phyloP scores from a whole-genome alignment of 2,329 filamentous ascomycete genomes.

The Pseudonectria foliicola region DNA sequence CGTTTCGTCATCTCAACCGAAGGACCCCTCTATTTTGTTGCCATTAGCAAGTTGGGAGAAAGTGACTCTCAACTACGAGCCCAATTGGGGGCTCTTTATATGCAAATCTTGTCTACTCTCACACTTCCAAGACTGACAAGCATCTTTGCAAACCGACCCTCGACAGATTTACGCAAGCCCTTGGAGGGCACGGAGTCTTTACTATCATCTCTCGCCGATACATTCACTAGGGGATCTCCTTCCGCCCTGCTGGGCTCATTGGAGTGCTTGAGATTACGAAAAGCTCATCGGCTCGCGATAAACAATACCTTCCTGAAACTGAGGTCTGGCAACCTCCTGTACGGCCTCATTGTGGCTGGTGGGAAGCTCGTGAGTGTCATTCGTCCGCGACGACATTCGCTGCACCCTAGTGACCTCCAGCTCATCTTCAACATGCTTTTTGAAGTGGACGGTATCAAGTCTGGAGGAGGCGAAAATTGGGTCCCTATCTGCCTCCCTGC shows the following conservation, averaged over 20 bases:
- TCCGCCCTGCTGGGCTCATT: constrained; percentile 82
- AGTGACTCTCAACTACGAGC: constrained; percentile 80
- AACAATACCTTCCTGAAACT: constrained; percentile 81
- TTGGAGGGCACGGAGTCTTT: constrained; percentile 87
- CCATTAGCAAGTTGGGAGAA: constrained; percentile 86
- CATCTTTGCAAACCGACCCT: constrained; percentile 84
- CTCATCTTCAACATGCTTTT: constrained; percentile 99
- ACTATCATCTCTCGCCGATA: constrained; percentile 86
- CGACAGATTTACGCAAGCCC: constrained; percentile 85
- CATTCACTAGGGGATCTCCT: constrained; percentile 86
- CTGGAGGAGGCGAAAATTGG: constrained; percentile 91
- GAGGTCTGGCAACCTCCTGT: constrained; percentile 71
- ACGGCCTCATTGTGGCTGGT: constrained; percentile 87
- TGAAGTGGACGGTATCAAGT: constrained; percentile 84
- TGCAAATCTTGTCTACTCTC: constrained; percentile 94
- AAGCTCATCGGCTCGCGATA: constrained; percentile 76
- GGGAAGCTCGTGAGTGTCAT: constrained; percentile 92
- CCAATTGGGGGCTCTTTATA: constrained; percentile 91
- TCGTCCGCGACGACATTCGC: constrained; percentile 84
- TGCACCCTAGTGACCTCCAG: constrained; percentile 92
- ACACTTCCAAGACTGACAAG: constrained; percentile 80
- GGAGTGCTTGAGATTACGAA: constrained; percentile 88
- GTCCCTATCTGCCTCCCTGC: constrained; percentile 91
- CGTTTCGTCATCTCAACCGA: constrained; percentile 81
- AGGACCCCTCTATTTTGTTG: constrained; percentile 85